Evolutionary conservation across 768 basidiomycete genomes (phyloP).

Genomic region (Tubosaeta brunneosetosa): DNA sequence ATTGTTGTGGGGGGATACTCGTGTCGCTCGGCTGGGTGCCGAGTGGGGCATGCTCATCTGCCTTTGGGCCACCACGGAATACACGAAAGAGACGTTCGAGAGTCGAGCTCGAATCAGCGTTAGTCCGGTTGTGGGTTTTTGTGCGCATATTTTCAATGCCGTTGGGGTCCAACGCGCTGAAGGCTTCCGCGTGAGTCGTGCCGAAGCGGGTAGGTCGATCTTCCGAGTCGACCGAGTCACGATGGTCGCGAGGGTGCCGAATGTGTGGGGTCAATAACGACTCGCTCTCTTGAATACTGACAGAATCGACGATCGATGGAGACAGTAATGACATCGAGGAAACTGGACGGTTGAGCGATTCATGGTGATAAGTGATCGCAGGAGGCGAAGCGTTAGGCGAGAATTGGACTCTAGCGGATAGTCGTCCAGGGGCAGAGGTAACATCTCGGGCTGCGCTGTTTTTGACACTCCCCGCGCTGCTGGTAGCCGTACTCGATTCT

Average conservation of each 20-base stretch:
- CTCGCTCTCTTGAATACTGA: conserved; percentile 6
- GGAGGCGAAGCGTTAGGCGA: conserved; percentile 19
- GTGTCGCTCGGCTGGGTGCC: conserved; percentile 27
- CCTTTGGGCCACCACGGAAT: conserved; percentile 17
- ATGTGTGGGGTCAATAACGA: conserved; percentile 8
- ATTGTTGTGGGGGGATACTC: no score
- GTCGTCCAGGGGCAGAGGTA: conserved; percentile 4
- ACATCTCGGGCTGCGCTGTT: conserved; percentile 5
- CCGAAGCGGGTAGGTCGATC: conserved; percentile 40
- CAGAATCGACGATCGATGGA: conserved; percentile 5
- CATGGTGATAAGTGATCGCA: neutral
- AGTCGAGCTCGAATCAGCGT: conserved; percentile 15
- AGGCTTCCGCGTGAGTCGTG: conserved; percentile 61
- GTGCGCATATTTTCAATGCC: conserved; percentile 43
- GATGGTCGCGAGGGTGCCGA: conserved; percentile 17
- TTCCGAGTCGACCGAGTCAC: conserved; percentile 25
- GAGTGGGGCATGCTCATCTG: conserved; percentile 22
- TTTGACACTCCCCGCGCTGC: conserved; percentile 27
- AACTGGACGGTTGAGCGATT: conserved; percentile 15
- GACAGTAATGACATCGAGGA: conserved; percentile 17
- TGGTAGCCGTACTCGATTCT: conserved; percentile 28
- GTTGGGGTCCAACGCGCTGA: conserved; percentile 53
- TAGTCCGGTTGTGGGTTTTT: conserved; percentile 27
- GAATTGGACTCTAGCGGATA: conserved; percentile 13
- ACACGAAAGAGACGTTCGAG: conserved; percentile 22